These are phyloP conservation scores for Tuber melanosporum DNA, from an alignment of 495 filamentous ascomycete genomes.

Conservation along the genomic window DNA sequence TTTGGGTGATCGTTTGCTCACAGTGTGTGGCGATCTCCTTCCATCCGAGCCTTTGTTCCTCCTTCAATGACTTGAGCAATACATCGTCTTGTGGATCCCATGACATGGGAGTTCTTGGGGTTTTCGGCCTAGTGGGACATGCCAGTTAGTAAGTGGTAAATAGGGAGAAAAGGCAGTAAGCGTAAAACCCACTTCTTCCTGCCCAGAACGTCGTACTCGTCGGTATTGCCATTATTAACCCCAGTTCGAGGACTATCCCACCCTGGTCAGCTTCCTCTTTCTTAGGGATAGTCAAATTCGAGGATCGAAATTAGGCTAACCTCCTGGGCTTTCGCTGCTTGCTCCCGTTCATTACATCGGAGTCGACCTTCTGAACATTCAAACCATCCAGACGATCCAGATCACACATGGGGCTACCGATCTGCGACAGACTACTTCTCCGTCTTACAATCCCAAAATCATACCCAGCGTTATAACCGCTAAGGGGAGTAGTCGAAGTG, in stretches of 20 bases:
- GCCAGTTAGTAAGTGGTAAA: slow-evolving; percentile 15
- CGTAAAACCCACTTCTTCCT: slow-evolving; percentile 38
- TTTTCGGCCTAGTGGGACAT: slow-evolving; percentile 36
- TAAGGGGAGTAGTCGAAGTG: slow-evolving; percentile 7
- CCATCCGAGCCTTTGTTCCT: slow-evolving; percentile 42
- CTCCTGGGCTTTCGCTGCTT: slow-evolving; percentile 36
- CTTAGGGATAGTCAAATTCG: slow-evolving; percentile 15
- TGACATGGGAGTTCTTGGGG: slow-evolving; percentile 42
- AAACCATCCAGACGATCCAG: slow-evolving; percentile 10
- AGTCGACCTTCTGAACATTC: slow-evolving; percentile 23
- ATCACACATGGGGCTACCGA: slow-evolving; percentile 18
- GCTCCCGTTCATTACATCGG: slow-evolving; percentile 29
- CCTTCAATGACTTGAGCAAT: slow-evolving; percentile 41
- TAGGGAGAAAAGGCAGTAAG: background rate
- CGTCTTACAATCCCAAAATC: slow-evolving; percentile 31
- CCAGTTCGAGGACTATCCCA: slow-evolving; percentile 36
- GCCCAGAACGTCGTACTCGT: slow-evolving; percentile 42
- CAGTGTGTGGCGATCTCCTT: slow-evolving; percentile 43
- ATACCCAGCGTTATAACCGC: slow-evolving; percentile 6
- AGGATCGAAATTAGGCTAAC: slow-evolving; percentile 38
- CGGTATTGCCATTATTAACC: slow-evolving; percentile 24
- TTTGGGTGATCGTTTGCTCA: slow-evolving; percentile 14
- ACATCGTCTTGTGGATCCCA: slow-evolving; percentile 42
- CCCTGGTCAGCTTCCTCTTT: slow-evolving; percentile 35
- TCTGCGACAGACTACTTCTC: slow-evolving; percentile 30